Evolutionary conservation across 2,329 filamentous ascomycete species (phyloP).

Genomic region (Ceratocystis huliohia): DNA sequence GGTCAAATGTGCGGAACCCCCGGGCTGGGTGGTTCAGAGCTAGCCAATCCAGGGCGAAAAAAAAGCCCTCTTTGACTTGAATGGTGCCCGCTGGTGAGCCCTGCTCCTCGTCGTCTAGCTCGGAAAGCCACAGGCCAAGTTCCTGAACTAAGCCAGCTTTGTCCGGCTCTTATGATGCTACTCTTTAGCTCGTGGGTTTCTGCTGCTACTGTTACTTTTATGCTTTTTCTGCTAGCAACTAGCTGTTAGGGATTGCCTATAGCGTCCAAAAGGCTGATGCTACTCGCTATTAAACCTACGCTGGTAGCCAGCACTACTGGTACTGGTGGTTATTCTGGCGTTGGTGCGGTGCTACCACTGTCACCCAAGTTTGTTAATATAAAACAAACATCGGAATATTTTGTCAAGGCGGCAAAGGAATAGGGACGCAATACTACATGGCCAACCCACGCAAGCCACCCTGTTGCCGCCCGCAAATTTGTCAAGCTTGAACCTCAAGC

Average conservation of each 20-base stretch:
- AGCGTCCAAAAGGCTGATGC: neutral
- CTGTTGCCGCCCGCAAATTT: neutral
- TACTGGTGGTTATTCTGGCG: neutral
- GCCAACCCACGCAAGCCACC: conserved; percentile 2
- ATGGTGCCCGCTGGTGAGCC: too few species aligned
- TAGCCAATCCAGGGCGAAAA: too few species aligned
- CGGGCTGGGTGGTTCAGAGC: too few species aligned
- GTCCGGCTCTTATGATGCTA: neutral
- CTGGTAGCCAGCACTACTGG: neutral
- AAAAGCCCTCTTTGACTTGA: too few species aligned
- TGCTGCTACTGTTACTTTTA: neutral
- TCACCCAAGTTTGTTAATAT: neutral
- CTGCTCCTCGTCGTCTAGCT: neutral
- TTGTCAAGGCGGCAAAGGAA: conserved; percentile 14
- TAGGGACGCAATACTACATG: conserved; percentile 9
- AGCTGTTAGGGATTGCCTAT: neutral
- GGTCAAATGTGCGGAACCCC: too few species aligned
- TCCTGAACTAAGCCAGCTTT: conserved; percentile 6
- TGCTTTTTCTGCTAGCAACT: neutral
- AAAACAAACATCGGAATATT: conserved; percentile 15
- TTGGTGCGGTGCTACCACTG: neutral
- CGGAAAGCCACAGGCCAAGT: neutral
- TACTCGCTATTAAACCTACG: neutral
- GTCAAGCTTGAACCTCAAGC: neutral
- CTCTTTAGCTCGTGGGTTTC: neutral